These are phyloP conservation scores for Nyssa sinensis DNA, from an alignment of 148 eudicot genomes.

Conservation along the genomic window DNA sequence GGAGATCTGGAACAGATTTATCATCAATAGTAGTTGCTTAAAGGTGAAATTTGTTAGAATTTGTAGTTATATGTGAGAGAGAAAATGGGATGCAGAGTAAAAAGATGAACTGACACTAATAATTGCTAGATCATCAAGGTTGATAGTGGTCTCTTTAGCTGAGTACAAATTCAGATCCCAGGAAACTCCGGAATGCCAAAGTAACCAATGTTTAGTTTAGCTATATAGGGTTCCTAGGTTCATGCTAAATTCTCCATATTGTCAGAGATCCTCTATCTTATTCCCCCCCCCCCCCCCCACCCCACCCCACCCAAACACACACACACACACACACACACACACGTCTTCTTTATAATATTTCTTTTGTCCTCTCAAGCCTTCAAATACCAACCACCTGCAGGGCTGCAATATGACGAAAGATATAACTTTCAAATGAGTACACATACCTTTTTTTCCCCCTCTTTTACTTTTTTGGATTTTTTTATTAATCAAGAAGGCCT, in stretches of 20 bases:
- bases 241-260: neutral
- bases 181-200: neutral
- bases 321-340: too few species aligned
- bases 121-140: constrained; percentile 9
- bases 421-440: too few species aligned
- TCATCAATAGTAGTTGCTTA: too few species aligned
- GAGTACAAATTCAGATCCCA: neutral
- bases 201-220: too few species aligned
- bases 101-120: neutral
- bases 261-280: neutral
- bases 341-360: neutral
- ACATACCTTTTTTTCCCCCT: too few species aligned
- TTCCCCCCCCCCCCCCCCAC: too few species aligned
- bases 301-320: too few species aligned
- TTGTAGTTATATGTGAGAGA: neutral
- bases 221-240: too few species aligned
- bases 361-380: neutral
- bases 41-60: too few species aligned
- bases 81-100: neutral
- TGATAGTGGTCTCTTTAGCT: neutral
- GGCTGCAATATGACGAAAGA: neutral
- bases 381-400: neutral
- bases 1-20: neutral
- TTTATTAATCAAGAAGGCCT: too few species aligned
- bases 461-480: too few species aligned